Base-by-base conservation (phyloP, 768 basidiomycete genomes). In the Phanerodontia chrysosporium region DNA sequence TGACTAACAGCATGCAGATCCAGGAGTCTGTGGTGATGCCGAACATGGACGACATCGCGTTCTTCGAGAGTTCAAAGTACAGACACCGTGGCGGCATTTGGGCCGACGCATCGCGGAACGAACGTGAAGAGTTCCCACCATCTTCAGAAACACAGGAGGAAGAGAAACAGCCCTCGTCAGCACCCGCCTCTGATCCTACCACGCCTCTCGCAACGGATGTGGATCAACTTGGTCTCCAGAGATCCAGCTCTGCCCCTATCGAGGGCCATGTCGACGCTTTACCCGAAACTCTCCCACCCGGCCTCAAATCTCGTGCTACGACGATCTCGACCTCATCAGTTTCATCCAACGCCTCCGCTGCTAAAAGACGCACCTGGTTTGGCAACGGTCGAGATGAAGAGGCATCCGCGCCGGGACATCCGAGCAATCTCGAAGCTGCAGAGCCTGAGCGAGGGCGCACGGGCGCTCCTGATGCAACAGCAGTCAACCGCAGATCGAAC, bases 31-130 rank as follows among this genome's bases (percentile, higher is more conserved):
- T 98, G 21, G 97, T 99, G 21, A 75, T 95, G 70, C 97, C 97
- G 5, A 92, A 97, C 73, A 97, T 98, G 94, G 97, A 99, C 71
- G 97, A 99, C 67, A 90, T 98, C 59, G 80, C 95, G 13, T 98
- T 95, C 80, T 98, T 96, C 70, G 90, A 97, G 70, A 95, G 89
- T 35, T 67, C 67, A 2, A 65, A 69, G 2, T 87, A 82, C 65
- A 65, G 68, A 52, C 86, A 82, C 58, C 86, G 96, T 36, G 96
- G 95, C 46, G 96, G 95, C 7, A 90, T 99, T 63, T 98, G 89
- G 83, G 78, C 83, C 8, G 91, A 94, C 62, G 88, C 94, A 8
- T 79, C 75, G 2, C 78, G 86, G 29, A 74, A 65, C 28, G 78
- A 78, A 51, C 66, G 61, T 16, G 42, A 65, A 2, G 24, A 57